Evolutionary conservation across 495 filamentous ascomycete genomes (phyloP), one percentile per base, ranked within the genome.

Genomic region (Penicillium atrosanguineum): DNA sequence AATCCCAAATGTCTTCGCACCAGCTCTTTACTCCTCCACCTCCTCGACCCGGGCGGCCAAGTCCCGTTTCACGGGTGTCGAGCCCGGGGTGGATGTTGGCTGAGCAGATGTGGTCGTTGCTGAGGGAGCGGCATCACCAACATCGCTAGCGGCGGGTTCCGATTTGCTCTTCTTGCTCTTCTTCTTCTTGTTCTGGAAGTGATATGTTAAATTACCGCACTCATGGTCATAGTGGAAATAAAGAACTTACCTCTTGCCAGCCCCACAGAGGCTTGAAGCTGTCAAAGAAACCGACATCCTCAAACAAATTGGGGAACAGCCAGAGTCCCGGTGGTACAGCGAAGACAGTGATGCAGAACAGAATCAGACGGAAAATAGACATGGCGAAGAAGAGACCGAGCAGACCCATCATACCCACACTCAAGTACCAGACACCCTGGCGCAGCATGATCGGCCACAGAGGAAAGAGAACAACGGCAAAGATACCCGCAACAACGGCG

Each of bases 271-370:
- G 95, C 72, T 87, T 87, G 79, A 99, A 99, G 71, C 89, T 95
- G 56, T 99, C 95, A 64, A 97, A 87, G 72, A 99, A 97, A 7
- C 93, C 94, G 41, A 99, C 95, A 67, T 99, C 95, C 71, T 97
- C 95, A 73, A 97, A 99, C 19, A 99, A 69, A 66, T 99, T 99
- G 42, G 95, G 95, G 78, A 91, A 99, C 42, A 99, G 79, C 95
- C 95, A 99, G 26, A 99, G 77, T 56, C 95, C 95, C 1, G 93
- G 94, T 14, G 91, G 79, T 9, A 84, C 80, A 7, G 82, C 78
- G 64, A 97, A 93, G 60, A 95, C 88, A 11, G 95, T 97, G 65
- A 93, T 71, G 61, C 87, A 87, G 74, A 97, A 99, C n/a, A 99
- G 74, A 48, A 97, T 95, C 19, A 97, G 78, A 49, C 95, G 83